phyloP scores from a whole-genome alignment of 495 filamentous ascomycete species.

The Penicillium nucicola region DNA sequence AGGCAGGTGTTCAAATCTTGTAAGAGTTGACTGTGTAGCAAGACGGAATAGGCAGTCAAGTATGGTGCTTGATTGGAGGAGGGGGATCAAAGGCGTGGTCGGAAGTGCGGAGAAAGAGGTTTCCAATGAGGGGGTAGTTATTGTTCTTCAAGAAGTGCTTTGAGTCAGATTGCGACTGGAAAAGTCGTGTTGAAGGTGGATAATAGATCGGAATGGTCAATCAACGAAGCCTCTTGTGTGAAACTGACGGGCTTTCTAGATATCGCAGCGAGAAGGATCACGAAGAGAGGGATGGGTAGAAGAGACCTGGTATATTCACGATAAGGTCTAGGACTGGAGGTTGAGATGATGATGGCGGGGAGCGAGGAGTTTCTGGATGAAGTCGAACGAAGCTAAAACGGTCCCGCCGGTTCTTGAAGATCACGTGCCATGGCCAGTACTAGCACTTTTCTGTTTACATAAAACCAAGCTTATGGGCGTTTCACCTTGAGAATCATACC shows the following conservation, averaged over 20 bases:
- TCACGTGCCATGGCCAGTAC: background rate
- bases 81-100: background rate
- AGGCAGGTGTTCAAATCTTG: conserved; percentile 9
- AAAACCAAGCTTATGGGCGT: too few relatives aligned
- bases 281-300: background rate
- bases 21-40: too few relatives aligned
- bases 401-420: background rate
- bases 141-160: background rate
- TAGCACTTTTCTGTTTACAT: too few relatives aligned
- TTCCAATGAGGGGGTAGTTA: too few relatives aligned
- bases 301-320: background rate
- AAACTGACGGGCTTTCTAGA: background rate
- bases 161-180: background rate
- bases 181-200: background rate
- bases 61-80: background rate
- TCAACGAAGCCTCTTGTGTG: background rate
- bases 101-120: background rate
- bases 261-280: background rate
- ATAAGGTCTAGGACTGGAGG: background rate
- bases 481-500: too few relatives aligned
- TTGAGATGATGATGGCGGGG: conserved; percentile 4
- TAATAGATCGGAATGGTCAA: background rate
- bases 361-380: conserved; percentile 5
- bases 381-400: conserved; percentile 4
- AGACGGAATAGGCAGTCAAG: background rate